phyloP scores from a whole-genome alignment of 768 basidiomycete species.

The Hypholoma sublateritium region DNA sequence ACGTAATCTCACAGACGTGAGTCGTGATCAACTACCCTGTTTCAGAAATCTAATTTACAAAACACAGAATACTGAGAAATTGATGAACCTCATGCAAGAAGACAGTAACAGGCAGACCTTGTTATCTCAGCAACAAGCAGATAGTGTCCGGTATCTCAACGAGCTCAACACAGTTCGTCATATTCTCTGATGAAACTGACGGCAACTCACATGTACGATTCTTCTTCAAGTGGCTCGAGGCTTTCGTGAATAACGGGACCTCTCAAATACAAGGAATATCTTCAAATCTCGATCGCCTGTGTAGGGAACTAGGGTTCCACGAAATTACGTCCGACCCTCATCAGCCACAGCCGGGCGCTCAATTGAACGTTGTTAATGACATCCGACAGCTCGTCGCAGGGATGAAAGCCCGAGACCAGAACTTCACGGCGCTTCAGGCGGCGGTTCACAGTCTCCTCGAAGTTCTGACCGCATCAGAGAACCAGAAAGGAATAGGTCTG shows the following conservation, averaged over 20 bases:
- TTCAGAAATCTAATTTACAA: neutral
- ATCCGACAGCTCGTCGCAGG: slow-evolving; percentile 35
- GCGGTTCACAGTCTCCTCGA: slow-evolving; percentile 38
- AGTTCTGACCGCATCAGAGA: slow-evolving; percentile 23
- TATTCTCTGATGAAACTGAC: neutral
- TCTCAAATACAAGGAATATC: slow-evolving; percentile 67
- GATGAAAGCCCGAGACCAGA: slow-evolving; percentile 35
- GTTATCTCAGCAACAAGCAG: slow-evolving; percentile 65
- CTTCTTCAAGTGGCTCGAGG: slow-evolving; percentile 72
- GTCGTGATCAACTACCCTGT: neutral
- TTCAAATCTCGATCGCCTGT: slow-evolving; percentile 59
- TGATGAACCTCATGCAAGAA: slow-evolving; percentile 47
- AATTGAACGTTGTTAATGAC: slow-evolving; percentile 30
- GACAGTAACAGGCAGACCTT: slow-evolving; percentile 47
- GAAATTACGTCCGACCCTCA: neutral
- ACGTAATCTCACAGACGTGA: neutral
- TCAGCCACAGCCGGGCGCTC: slow-evolving; percentile 7
- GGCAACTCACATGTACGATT: slow-evolving; percentile 9
- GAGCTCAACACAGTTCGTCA: slow-evolving; percentile 65
- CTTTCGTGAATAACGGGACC: slow-evolving; percentile 77
- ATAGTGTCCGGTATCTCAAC: slow-evolving; percentile 76
- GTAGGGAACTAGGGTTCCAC: slow-evolving; percentile 47
- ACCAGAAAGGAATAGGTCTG: slow-evolving; percentile 23
- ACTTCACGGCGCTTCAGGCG: slow-evolving; percentile 35
- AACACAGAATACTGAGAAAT: slow-evolving; percentile 36